Percentiles rank a stretch among this genome's conserved stretches.
Conservation (phyloP, 257 asterid genomes). For the Linderniella brevidens region DNA sequence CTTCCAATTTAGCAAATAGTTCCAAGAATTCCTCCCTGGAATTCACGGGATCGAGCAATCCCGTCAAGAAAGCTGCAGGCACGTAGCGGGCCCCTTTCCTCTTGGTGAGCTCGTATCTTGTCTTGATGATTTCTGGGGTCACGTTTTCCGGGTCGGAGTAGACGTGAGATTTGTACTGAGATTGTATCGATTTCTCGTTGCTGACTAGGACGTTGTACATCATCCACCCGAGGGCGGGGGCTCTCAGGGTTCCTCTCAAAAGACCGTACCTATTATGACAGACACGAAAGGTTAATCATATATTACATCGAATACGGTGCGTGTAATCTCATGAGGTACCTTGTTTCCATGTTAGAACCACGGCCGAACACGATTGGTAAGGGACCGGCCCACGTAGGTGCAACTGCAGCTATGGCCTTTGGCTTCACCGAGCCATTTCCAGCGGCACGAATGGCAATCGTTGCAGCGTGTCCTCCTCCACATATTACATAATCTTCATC, state of each 20-base stretch:
- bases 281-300: not conserved
- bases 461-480: conserved; percentile 99
- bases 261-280: conserved; percentile 49
- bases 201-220: conserved; percentile 93
- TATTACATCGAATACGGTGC: too few relatives aligned
- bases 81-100: conserved; percentile 76
- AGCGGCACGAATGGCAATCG: conserved; percentile 73
- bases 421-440: conserved; percentile 65
- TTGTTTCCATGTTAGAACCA: conserved; percentile 77
- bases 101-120: conserved; percentile 72
- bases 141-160: conserved; percentile 83
- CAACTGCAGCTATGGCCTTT: conserved; percentile 77
- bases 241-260: conserved; percentile 78
- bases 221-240: conserved; percentile 98
- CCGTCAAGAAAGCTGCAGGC: conserved; percentile 93
- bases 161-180: conserved; percentile 94
- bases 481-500: conserved; percentile 54
- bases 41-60: conserved; percentile 76
- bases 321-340: conserved; percentile 21
- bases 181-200: conserved; percentile 77
- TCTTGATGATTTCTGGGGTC: conserved; percentile 50
- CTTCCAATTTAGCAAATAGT: conserved; percentile 53
- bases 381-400: conserved; percentile 99
- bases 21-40: conserved; percentile 66
- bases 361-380: conserved; percentile 86